Base-by-base conservation (phyloP, 2,329 filamentous ascomycete species). In the Cordyceps javanica region DNA sequence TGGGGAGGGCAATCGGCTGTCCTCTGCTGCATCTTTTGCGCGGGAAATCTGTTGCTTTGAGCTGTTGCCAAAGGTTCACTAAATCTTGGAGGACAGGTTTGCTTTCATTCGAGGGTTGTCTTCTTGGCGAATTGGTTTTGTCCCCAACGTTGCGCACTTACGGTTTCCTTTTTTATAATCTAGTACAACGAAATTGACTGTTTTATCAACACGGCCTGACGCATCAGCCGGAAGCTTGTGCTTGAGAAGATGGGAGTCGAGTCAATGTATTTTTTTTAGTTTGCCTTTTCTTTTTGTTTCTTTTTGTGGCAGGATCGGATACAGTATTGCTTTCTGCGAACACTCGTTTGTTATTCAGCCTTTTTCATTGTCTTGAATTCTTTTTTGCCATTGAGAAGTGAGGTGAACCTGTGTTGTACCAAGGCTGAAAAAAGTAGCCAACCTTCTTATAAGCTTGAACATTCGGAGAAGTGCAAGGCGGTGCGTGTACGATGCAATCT, bases 101-200 rank as follows among this genome's bases (percentile, higher is more conserved):
- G 49, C 41, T 58, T 58, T 58, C 41, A 41, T 53, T 58, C 48
- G 49, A 58, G 50, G 56, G 49, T 53, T 53, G 55, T 57, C 55
- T 57, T 54, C 49, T 54, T 46, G 56, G 56, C 56, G 56, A 58
- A 53, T 53, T 41, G 56, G 56, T 58, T 54, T 58, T 58, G 56
- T 58, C 49, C 49, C 49, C 42, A 42, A 53, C 32, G 56, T 53
- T 58, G 56, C 56, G 48, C 56, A 53, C 56, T 58, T 48, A 46
- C 54, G 56, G 57, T 55, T 56, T 59, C 46, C 46, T 38, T 41
- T 59, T 53, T 55, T 51, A 56, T 59, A 55, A 59, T 59, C 57
- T 59, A 59, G 57, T 59, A 50, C 51, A 55, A 59, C 44, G 45
- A 59, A 59, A 59, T 55, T 55, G 51, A 55, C 45, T 49, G 51